phyloP scores from a whole-genome alignment of 139 green algal species.

The Chlorella sp. region DNA sequence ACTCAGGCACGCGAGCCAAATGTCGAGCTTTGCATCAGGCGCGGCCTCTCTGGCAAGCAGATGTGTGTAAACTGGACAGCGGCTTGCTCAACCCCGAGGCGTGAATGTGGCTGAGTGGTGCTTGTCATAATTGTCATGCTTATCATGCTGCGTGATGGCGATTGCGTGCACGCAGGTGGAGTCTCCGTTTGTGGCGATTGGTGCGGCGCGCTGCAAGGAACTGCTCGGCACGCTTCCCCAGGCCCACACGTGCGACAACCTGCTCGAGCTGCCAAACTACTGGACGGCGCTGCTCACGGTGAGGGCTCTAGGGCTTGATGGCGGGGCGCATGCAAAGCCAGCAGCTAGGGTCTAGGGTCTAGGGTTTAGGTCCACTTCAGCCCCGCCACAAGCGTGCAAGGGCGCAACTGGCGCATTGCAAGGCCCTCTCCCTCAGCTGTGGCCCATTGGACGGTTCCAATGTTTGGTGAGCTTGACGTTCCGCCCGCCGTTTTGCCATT shows the following conservation, averaged over 20 bases:
- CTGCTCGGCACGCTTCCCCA: constrained; percentile 53
- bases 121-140: too few species aligned
- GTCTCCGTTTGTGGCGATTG: constrained; percentile 47
- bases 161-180: constrained; percentile 45
- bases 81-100: too few species aligned
- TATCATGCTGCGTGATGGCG: too few species aligned
- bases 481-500: background rate
- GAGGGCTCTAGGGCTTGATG: background rate
- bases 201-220: constrained; percentile 21
- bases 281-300: constrained; percentile 40
- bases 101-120: too few species aligned
- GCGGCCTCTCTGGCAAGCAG: too few species aligned
- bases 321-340: background rate
- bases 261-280: constrained; percentile 65
- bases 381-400: background rate
- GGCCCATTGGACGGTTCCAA: background rate
- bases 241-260: constrained; percentile 55
- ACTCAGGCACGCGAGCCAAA: too few species aligned
- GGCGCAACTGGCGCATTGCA: background rate
- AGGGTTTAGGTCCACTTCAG: background rate
- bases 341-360: too few species aligned
- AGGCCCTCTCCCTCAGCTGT: background rate
- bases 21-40: too few species aligned
- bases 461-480: background rate
- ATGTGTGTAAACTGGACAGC: too few species aligned